Percentiles rank a stretch among this genome's conserved stretches.
Conservation (phyloP, 495 filamentous ascomycete genomes). For the Podospora australis region DNA sequence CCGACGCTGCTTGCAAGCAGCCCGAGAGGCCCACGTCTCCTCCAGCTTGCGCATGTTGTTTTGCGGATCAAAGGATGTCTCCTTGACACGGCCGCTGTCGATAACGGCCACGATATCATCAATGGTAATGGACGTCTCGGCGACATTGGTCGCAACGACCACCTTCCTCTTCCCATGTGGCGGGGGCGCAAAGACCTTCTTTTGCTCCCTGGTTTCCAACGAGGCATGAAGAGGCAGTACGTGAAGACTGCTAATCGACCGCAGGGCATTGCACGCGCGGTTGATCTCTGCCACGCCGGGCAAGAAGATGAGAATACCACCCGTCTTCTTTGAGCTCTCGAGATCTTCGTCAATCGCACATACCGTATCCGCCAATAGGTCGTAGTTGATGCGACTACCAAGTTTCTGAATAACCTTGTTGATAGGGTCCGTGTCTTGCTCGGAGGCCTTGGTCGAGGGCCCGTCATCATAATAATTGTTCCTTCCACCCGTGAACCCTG, state of each 20-base stretch:
- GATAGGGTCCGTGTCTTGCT: constrained; percentile 38
- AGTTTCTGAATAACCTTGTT: constrained; percentile 64
- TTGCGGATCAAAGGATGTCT: constrained; percentile 86
- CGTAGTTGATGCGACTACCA: constrained; percentile 88
- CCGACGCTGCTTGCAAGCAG: constrained; percentile 93
- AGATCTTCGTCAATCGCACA: constrained; percentile 73
- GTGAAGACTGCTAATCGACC: constrained; percentile 62
- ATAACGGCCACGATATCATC: constrained; percentile 96
- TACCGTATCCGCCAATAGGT: constrained; percentile 73
- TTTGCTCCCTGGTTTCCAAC: constrained; percentile 77
- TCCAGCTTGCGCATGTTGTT: constrained; percentile 92
- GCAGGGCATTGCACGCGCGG: constrained; percentile 65
- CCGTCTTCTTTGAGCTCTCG: constrained; percentile 49
- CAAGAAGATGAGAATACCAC: constrained; percentile 90
- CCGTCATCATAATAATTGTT: constrained; percentile 30
- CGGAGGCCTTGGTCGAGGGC: constrained; percentile 30
- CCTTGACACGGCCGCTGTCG: constrained; percentile 90
- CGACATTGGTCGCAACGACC: constrained; percentile 90
- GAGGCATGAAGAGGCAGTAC: constrained; percentile 89
- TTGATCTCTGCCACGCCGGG: constrained; percentile 84
- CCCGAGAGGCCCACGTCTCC: constrained; percentile 91
- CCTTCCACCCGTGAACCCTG: constrained; percentile 57
- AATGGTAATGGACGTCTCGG: constrained; percentile 97
- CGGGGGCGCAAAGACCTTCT: constrained; percentile 70
- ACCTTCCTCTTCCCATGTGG: constrained; percentile 82